phyloP scores from a whole-genome alignment of 805 yeast genomes.

The Blastobotrys chiropterorum region DNA sequence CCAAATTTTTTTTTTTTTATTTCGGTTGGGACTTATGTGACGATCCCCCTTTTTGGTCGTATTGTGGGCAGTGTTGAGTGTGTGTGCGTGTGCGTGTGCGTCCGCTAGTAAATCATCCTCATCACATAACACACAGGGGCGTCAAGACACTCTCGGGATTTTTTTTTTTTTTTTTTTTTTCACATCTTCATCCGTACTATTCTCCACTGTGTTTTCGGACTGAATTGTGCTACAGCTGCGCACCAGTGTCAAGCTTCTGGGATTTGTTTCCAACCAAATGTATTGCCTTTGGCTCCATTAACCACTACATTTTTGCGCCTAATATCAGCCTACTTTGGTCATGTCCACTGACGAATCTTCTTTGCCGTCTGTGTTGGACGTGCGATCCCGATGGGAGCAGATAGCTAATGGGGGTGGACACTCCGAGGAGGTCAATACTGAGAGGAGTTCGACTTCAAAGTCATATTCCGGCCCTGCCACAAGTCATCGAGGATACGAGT shows the following conservation, averaged over 20 bases:
- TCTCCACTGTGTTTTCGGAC: no score
- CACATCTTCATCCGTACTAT: not conserved
- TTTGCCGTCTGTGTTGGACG: slow-evolving; percentile 20
- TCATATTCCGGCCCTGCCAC: not conserved
- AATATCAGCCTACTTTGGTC: not conserved
- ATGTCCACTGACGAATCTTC: slow-evolving; percentile 18
- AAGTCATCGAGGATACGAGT: not conserved
- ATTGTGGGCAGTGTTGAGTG: not conserved
- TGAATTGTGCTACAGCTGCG: no score
- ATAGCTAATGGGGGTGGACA: slow-evolving; percentile 10
- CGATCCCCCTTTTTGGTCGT: not conserved
- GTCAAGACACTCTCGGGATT: not conserved
- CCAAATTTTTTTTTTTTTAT: no score
- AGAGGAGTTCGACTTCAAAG: not conserved
- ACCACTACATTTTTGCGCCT: no score
- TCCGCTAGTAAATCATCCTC: not conserved
- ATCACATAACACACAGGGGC: not conserved
- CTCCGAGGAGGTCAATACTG: not conserved
- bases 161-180: no score
- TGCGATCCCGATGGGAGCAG: slow-evolving; percentile 17
- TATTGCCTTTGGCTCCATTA: no score
- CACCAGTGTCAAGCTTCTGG: no score
- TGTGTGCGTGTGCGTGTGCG: not conserved
- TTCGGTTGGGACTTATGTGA: not conserved
- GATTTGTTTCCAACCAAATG: no score